Base-by-base conservation (phyloP, 2,329 filamentous ascomycete species). In the Calonectria pseudoturangicola region DNA sequence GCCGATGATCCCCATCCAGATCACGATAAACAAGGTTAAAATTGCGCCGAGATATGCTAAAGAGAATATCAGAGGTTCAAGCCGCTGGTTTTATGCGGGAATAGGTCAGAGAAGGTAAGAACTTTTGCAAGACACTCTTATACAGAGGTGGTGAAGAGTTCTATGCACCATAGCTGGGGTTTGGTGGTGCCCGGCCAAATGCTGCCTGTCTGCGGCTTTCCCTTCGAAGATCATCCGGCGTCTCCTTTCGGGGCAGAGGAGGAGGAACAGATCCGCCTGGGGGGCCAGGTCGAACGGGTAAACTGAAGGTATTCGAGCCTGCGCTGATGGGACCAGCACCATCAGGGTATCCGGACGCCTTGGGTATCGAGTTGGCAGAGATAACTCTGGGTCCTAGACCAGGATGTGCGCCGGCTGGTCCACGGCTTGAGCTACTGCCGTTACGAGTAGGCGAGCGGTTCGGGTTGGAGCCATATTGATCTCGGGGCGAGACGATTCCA, bases 221-320 rank as follows among this genome's bases (percentile, higher is more conserved):
- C 74, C 86, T 86, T 69, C 88, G 87, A 65, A 86, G 74, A 51
- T 91, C 89, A 69, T 91, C 89, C 2, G 87, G 84, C 28, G 87
- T 89, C 76, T 89, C 87, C 81, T 91, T 91, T 77, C 88, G 87
- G 45, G 88, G 88, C 45, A 89, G 91, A n/a, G 91, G 88, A 25
- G 92, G 88, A 62, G 91, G 91, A 39, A 92, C 85, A 10, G 89
- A 87, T 13, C 89, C 90, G 10, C 86, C 89, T 3, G 89, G 88
- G 47, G 92, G 91, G 36, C 89, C 92, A 54, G 90, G 88, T 58
- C 93, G 90, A 71, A 93, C 89, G 1, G 93, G 92, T 62, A 95
- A 85, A 43, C 88, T 89, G 68, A 93, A 92, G 3, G 89, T 90
- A 18, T 86, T 82, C 65, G 84, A 84, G 72, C 84, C 87, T 51